Evolutionary conservation across 495 filamentous ascomycete genomes (phyloP).

Genomic region (Podospora pseudopauciseta): DNA sequence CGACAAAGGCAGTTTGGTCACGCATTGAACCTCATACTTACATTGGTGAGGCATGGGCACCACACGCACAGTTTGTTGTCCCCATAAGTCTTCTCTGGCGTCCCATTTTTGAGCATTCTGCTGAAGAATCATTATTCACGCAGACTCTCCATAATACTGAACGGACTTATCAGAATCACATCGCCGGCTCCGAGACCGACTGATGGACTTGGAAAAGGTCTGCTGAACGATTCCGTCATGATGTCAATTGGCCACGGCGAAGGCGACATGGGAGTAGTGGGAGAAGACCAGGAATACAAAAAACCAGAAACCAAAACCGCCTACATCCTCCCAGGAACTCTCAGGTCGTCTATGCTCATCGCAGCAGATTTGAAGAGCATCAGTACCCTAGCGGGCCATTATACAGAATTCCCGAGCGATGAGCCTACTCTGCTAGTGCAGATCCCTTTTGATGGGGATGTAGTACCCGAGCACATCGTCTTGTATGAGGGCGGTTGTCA

Average conservation of each 20-base stretch:
- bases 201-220: not conserved
- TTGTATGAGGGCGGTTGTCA: conserved; percentile 26
- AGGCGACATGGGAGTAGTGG: not conserved
- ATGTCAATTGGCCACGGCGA: not conserved
- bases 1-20: conserved; percentile 27
- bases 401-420: conserved; percentile 31
- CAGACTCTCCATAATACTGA: conserved; percentile 28
- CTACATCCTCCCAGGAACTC: conserved; percentile 29
- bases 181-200: conserved; percentile 22
- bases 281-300: not conserved
- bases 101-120: not conserved
- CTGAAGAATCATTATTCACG: not conserved
- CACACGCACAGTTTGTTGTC: conserved; percentile 25
- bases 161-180: conserved; percentile 31
- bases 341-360: conserved; percentile 25
- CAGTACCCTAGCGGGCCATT: conserved; percentile 29
- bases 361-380: conserved; percentile 28
- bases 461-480: conserved; percentile 21
- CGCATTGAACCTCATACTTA: conserved; percentile 25
- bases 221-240: not conserved
- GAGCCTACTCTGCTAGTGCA: conserved; percentile 31
- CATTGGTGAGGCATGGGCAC: conserved; percentile 32
- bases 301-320: conserved; percentile 21
- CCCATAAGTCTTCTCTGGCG: not conserved
- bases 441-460: conserved; percentile 26